These are phyloP conservation scores for Eragrostis tef DNA, from an alignment of 202 grass and related monocot genomes.

Conservation along the genomic window DNA sequence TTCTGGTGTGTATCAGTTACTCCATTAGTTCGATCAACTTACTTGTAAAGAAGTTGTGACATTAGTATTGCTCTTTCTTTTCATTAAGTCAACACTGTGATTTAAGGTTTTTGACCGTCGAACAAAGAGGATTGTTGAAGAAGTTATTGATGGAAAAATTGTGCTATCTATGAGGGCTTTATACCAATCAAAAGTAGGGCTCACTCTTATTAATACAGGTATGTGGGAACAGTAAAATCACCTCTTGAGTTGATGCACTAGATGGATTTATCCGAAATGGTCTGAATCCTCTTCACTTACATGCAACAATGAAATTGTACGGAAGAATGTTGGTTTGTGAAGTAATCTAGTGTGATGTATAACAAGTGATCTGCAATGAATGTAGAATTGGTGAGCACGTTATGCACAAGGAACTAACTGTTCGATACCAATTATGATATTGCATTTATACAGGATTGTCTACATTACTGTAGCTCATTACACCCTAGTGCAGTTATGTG, in stretches of 20 bases:
- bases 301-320: neutral
- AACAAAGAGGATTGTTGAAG: slow-evolving; percentile 89
- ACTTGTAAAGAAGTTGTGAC: neutral
- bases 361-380: neutral
- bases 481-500: neutral
- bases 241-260: neutral
- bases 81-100: slow-evolving; percentile 27
- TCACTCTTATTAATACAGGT: slow-evolving; percentile 91
- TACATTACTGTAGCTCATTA: neutral
- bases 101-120: slow-evolving; percentile 86
- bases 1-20: slow-evolving; percentile 66
- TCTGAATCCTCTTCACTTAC: slow-evolving; percentile 15
- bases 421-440: slow-evolving; percentile 25
- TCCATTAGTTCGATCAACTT: slow-evolving; percentile 23
- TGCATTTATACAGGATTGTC: slow-evolving; percentile 15
- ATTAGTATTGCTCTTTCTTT: slow-evolving; percentile 13
- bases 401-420: slow-evolving; percentile 9
- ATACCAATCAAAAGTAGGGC: slow-evolving; percentile 94
- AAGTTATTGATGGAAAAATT: slow-evolving; percentile 93
- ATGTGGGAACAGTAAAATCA: slow-evolving; percentile 14
- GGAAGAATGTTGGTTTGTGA: slow-evolving; percentile 16
- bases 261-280: neutral
- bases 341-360: slow-evolving; percentile 7
- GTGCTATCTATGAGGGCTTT: slow-evolving; percentile 91
- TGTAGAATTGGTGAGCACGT: slow-evolving; percentile 4